Evolutionary conservation across 805 yeast species (phyloP), one percentile per base, ranked within the genome.

Genomic region (Jamesozyma hellenica): DNA sequence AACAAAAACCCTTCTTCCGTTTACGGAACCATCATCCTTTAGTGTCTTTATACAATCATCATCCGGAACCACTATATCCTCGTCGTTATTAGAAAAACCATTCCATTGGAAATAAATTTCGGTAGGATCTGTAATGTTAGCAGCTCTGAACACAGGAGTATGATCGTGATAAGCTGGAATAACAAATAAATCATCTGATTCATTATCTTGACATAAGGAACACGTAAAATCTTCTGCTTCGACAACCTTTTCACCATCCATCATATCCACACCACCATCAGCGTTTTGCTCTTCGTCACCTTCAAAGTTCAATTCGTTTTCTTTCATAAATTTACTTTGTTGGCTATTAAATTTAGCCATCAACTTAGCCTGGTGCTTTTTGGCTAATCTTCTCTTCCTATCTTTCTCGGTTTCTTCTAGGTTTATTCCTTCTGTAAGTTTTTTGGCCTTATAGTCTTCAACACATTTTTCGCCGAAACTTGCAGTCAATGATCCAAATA

Each of bases 251-350:
- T 52, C 63, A 18, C 56, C 70, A 18, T 51, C 61, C 28, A 61
- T 67, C 34, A 53, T 57, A 18, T 54, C 60, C 19, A 64, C 72
- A 57, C 66, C 66, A 30, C 67, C 76, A 9, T 71, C 79, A 6
- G 23, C 8, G 8, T 21, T 21, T 43, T 40, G 35, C 5, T 53
- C 61, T 2, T 41, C 74, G 7, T 69, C 77, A 42, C 39, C 32
- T 11, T 36, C 48, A 32, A 58, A 61, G 11, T 60, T 63, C 28
- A 56, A 52, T 17, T 64, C 57, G 44, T 75, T 70, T 32, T 72
- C 72, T 42, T 74, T 73, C 44, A 83, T 73, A 59, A 90, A 90
- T 58, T 67, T 74, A 17, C 75, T 71, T 55, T 88, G 96, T 50
- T 83, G 92, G 41, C 68, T 77, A 17, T 74, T 72, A 67, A 82